phyloP scores from a whole-genome alignment of 1,139 yeast genomes.

The Magnusiomyces paraingens region DNA sequence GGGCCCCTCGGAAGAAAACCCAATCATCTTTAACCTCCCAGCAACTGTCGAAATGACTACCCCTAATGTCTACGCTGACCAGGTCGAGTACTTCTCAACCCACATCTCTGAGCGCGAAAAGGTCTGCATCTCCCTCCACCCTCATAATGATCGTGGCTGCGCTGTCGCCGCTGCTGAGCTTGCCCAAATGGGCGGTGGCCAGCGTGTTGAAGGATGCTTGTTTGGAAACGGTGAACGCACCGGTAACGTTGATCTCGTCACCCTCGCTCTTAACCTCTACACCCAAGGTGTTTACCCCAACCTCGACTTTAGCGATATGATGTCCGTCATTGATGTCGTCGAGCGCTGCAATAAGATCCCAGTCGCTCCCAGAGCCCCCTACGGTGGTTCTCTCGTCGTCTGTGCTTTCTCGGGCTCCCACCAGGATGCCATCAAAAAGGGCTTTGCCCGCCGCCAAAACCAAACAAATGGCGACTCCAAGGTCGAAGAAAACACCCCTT shows the following conservation, averaged over 20 bases:
- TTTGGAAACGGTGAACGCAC: conserved; percentile 99
- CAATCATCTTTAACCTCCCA: conserved; percentile 91
- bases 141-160: conserved; percentile 96
- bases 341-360: conserved; percentile 96
- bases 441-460: conserved; percentile 59
- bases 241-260: conserved; percentile 93
- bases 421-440: conserved; percentile 97
- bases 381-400: conserved; percentile 93
- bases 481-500: conserved; percentile 39
- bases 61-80: conserved; percentile 95
- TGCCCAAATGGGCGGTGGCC: conserved; percentile 93
- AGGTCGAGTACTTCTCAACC: conserved; percentile 81
- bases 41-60: conserved; percentile 97
- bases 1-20: conserved; percentile 77
- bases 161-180: conserved; percentile 97
- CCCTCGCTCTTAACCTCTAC: conserved; percentile 85
- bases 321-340: conserved; percentile 73
- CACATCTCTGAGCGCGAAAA: conserved; percentile 77
- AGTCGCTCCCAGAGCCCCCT: conserved; percentile 88
- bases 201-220: conserved; percentile 94
- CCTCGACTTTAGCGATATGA: conserved; percentile 80
- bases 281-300: conserved; percentile 89
- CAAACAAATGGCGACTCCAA: conserved; percentile 37
- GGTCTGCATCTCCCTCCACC: conserved; percentile 83
- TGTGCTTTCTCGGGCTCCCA: conserved; percentile 97